These are phyloP conservation scores for Neoboletus subvelutipes DNA, from an alignment of 768 basidiomycete species.

Conservation along the genomic window DNA sequence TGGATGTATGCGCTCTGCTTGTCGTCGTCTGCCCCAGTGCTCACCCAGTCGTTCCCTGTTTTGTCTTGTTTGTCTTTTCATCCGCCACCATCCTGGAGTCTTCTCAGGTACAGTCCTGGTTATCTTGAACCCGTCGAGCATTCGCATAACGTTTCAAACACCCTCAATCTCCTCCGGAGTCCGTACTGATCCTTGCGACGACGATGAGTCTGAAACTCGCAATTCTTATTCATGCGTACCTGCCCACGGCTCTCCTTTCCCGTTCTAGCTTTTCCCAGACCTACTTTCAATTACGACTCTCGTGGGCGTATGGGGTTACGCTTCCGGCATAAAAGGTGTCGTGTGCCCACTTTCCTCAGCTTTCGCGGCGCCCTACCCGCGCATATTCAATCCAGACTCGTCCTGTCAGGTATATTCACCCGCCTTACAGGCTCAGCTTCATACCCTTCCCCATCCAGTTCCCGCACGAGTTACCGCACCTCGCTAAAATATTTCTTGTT, in stretches of 20 bases:
- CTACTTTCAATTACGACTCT: constrained; percentile 16
- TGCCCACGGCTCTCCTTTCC: background rate
- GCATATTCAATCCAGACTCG: background rate
- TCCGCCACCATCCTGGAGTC: constrained; percentile 1
- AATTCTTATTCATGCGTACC: background rate
- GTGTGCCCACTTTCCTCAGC: constrained; percentile 19
- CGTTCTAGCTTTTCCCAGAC: constrained; percentile 2
- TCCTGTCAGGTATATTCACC: constrained; percentile 1
- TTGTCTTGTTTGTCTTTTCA: constrained; percentile 34
- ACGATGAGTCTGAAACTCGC: background rate
- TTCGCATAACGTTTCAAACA: background rate
- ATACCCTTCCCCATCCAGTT: background rate
- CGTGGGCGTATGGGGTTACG: constrained; percentile 4
- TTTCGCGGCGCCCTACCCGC: background rate
- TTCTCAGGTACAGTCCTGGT: background rate
- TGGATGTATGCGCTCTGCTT: constrained; percentile 12
- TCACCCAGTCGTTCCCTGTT: constrained; percentile 21
- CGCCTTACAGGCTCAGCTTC: background rate
- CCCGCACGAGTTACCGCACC: background rate
- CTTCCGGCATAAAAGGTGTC: constrained; percentile 25
- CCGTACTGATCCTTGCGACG: constrained; percentile 4
- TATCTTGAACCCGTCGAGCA: background rate
- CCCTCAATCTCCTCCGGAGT: background rate
- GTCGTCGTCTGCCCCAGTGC: constrained; percentile 8
- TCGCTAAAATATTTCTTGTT: background rate